Evolutionary conservation across 441 rosid genomes (phyloP).

Genomic region (Gossypium gossypioides): DNA sequence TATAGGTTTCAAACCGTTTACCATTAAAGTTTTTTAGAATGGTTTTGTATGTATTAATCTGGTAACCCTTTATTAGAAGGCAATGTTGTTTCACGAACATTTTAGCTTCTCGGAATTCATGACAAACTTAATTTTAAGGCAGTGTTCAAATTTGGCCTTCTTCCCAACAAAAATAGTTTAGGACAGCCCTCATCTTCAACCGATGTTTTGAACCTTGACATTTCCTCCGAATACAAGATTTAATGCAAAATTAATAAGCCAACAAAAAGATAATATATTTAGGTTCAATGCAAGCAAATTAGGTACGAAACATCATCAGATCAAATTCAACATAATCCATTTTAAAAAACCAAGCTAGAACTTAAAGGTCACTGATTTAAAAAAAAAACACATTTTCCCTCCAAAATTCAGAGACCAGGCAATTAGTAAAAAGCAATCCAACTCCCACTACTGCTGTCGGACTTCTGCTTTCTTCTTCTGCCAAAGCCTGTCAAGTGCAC

Average conservation of each 20-base stretch:
- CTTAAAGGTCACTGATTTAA: not conserved
- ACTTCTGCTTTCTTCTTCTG: constrained; percentile 68
- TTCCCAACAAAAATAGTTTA: too few species aligned
- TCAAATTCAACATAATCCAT: constrained; percentile 1
- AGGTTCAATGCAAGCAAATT: not conserved
- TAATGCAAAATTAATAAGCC: not conserved
- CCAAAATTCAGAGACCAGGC: not conserved
- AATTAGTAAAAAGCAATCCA: not conserved
- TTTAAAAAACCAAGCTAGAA: not conserved
- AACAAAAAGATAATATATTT: not conserved
- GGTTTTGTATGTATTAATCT: too few species aligned
- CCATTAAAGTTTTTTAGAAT: too few species aligned
- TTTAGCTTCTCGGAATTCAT: too few species aligned
- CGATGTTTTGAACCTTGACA: not conserved
- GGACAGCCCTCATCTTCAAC: too few species aligned
- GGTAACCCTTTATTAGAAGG: too few species aligned
- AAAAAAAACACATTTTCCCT: not conserved
- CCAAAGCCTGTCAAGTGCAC: constrained; percentile 83
- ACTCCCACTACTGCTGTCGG: constrained; percentile 28
- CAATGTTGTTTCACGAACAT: too few species aligned
- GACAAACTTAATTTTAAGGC: too few species aligned
- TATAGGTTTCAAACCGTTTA: too few species aligned
- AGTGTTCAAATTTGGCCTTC: too few species aligned
- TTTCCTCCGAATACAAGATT: not conserved
- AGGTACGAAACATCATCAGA: not conserved